phyloP scores from a whole-genome alignment of 805 yeast genomes.

The Yamadazyma akitaensis region DNA sequence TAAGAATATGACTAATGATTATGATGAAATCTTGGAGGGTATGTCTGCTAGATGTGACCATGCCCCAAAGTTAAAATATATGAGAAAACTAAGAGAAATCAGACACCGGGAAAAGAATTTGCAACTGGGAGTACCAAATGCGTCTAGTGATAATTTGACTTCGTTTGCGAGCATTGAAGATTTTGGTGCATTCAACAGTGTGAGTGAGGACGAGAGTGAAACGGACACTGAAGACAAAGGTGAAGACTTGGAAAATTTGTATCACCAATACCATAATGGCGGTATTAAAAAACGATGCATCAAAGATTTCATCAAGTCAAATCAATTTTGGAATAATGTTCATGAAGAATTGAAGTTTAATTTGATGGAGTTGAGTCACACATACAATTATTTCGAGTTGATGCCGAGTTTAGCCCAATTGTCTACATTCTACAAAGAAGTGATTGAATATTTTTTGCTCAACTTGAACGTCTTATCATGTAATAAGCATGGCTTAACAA shows the following conservation, averaged over 20 bases:
- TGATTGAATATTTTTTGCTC: constrained; percentile 22
- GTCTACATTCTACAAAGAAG: constrained; percentile 19
- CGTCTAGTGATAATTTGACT: constrained; percentile 6
- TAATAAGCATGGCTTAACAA: constrained; percentile 4
- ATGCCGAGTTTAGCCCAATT: constrained; percentile 19
- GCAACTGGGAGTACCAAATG: constrained; percentile 9
- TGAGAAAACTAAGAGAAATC: constrained; percentile 9
- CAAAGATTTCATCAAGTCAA: constrained; percentile 14
- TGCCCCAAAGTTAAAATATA: constrained; percentile 12
- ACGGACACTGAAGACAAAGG: constrained; percentile 1
- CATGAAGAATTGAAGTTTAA: constrained; percentile 28
- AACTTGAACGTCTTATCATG: constrained; percentile 11
- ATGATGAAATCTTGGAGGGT: constrained; percentile 7
- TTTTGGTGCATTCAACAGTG: neutral
- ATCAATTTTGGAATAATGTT: constrained; percentile 28
- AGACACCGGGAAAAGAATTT: constrained; percentile 6
- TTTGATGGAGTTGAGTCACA: constrained; percentile 13
- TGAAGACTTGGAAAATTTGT: constrained; percentile 1
- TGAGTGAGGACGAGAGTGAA: neutral
- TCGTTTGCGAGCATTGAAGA: neutral
- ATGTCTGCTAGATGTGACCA: constrained; percentile 7
- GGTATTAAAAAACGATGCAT: constrained; percentile 1
- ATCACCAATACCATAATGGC: constrained; percentile 6
- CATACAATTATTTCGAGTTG: constrained; percentile 16
- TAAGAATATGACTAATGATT: constrained; percentile 9